Percentiles rank a stretch among this genome's conserved stretches.
Evolutionary conservation across 169 alveolate species (phyloP).

Genomic region (Plasmodium vivax): DNA sequence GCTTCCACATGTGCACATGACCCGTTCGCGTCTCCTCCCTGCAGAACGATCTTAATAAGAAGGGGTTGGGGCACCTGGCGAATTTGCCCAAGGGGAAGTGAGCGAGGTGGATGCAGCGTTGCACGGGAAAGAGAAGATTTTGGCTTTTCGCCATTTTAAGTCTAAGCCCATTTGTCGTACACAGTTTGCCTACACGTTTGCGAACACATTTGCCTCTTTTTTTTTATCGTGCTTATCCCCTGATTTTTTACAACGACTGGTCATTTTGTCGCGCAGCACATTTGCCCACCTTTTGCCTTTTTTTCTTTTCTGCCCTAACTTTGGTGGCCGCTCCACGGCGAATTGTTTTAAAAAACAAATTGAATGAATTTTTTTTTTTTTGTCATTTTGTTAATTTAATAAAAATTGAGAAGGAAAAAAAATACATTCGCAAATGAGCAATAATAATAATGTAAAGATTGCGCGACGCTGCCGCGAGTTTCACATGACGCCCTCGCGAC

Average conservation of each 20-base stretch:
- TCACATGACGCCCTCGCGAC: slow-evolving; percentile 1
- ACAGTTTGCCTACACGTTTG: background rate
- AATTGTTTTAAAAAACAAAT: background rate
- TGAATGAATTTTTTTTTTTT: background rate
- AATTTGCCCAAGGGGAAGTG: slow-evolving; percentile 37
- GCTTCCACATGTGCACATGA: background rate
- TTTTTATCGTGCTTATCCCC: background rate
- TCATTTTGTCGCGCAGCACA: background rate
- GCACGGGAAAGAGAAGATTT: background rate
- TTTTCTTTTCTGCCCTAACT: background rate
- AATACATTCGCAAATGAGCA: background rate
- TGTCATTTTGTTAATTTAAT: background rate
- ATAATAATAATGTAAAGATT: background rate
- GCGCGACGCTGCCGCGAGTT: background rate
- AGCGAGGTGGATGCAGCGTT: background rate
- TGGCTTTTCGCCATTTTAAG: background rate
- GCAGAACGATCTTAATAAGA: slow-evolving; percentile 69
- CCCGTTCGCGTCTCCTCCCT: background rate
- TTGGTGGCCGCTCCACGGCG: background rate
- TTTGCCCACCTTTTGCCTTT: background rate
- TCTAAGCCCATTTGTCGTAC: background rate
- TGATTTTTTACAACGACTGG: background rate
- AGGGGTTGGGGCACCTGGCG: slow-evolving; percentile 46
- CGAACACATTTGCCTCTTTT: background rate
- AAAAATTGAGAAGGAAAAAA: background rate